These are phyloP conservation scores for Coelastrella sp. DNA, from an alignment of 139 green algal species.

Conservation along the genomic window DNA sequence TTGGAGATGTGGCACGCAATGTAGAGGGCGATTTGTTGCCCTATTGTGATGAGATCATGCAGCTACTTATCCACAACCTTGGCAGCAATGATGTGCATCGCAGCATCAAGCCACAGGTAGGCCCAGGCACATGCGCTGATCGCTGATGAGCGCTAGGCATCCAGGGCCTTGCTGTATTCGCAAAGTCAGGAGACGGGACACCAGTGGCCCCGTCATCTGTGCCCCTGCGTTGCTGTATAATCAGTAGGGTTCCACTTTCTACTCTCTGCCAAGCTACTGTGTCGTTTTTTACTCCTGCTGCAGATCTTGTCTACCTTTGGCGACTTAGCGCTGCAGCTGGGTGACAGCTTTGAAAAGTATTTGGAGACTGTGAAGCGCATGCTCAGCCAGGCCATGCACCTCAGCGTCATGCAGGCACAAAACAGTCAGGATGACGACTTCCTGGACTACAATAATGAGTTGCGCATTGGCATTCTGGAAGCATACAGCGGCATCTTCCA, in stretches of 20 bases:
- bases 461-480: slow-evolving; percentile 94
- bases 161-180: not conserved
- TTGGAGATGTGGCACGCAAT: slow-evolving; percentile 91
- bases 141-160: not conserved
- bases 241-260: not conserved
- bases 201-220: not conserved
- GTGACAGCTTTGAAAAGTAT: slow-evolving; percentile 90
- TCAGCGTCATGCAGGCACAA: slow-evolving; percentile 65
- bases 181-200: not conserved
- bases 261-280: not conserved
- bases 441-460: slow-evolving; percentile 93
- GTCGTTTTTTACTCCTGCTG: not conserved
- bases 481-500: slow-evolving; percentile 90
- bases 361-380: slow-evolving; percentile 85
- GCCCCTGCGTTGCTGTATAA: not conserved
- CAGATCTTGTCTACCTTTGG: slow-evolving; percentile 94
- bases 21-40: slow-evolving; percentile 83
- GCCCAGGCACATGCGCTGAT: not conserved
- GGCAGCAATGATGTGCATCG: slow-evolving; percentile 83
- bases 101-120: slow-evolving; percentile 89
- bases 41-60: slow-evolving; percentile 90
- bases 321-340: slow-evolving; percentile 94
- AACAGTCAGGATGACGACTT: slow-evolving; percentile 79
- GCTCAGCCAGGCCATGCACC: slow-evolving; percentile 79
- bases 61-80: slow-evolving; percentile 74